Percentiles rank a stretch among this genome's conserved stretches.
phyloP scores from a whole-genome alignment of 768 basidiomycete genomes.

The Rhizopogon vesiculosus region DNA sequence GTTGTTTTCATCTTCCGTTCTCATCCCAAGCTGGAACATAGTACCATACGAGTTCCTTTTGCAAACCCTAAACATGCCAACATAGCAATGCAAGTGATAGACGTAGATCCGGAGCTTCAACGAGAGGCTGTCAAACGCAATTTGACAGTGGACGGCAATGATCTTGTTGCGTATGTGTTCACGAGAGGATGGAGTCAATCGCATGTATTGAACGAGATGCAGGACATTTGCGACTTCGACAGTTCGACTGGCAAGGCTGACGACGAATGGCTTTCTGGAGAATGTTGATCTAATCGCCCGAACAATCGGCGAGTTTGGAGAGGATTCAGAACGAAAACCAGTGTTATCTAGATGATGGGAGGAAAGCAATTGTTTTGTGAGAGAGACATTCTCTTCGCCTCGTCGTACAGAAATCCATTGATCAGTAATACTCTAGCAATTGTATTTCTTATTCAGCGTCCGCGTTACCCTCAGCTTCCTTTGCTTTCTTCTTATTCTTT shows the following conservation, averaged over 20 bases:
- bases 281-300: constrained; percentile 83
- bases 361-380: constrained; percentile 7
- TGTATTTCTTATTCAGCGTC: constrained; percentile 36
- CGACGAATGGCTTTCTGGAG: constrained; percentile 84
- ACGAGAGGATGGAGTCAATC: background rate
- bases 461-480: constrained; percentile 14
- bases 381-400: constrained; percentile 5
- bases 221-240: constrained; percentile 79
- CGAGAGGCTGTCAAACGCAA: constrained; percentile 72
- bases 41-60: constrained; percentile 77
- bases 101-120: constrained; percentile 84
- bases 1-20: background rate
- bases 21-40: constrained; percentile 17
- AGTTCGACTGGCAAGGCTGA: constrained; percentile 77
- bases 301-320: constrained; percentile 77
- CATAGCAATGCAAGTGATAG: constrained; percentile 80
- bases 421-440: background rate
- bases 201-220: background rate
- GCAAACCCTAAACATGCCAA: constrained; percentile 65
- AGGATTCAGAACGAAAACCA: constrained; percentile 43
- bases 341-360: background rate
- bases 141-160: constrained; percentile 61
- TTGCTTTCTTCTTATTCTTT: constrained; percentile 81
- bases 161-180: constrained; percentile 68
- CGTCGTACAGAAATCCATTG: constrained; percentile 9